Evolutionary conservation across 2,329 filamentous ascomycete genomes (phyloP), one percentile per base, ranked within the genome.

Genomic region (Cytospora chrysosperma): DNA sequence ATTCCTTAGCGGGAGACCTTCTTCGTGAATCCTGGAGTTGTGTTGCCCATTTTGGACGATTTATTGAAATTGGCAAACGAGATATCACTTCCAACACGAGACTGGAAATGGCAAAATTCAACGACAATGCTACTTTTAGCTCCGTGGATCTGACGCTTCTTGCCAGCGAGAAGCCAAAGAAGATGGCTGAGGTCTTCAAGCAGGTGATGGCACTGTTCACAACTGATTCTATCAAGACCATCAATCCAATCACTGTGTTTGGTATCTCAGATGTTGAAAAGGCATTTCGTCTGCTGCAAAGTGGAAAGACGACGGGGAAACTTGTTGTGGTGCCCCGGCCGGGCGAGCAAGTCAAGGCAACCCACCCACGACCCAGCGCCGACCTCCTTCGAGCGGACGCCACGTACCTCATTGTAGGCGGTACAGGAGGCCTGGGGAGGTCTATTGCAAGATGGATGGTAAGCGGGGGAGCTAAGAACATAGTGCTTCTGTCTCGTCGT

Each of bases 271-370:
- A 71, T 1, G 70, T 80, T 1, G 70, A 72, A 5, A 69, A 74
- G 0, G 76, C 77, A 0, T 78, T 82, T 64, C 71, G 76, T 2
- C 69, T 74, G 26, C 75, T 82, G 56, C 63, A 65, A 26, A 53
- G 34, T 21, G 63, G 63, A 5, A 61, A 61, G 40, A 54, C 58
- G 32, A 61, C 55, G 4, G 64, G 64, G 0, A 81, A 81, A 52
- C 73, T 80, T 17, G 71, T 80, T n/a, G 59, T 79, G 68, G 66
- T 12, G 64, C 50, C 62, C 64, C 56, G 7, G 67, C 50, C 60
- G 4, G 37, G 55, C 43, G 56, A 37, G 40, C 32, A 56, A 17
- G 57, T 60, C 49, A 32, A 64, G 66, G 43, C 50, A 65, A 50
- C 67, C 51, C 15, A 68, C 56, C 59, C 53, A 17, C 32, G 58